phyloP scores from a whole-genome alignment of 257 asterid species.

The Primulina eburnea region DNA sequence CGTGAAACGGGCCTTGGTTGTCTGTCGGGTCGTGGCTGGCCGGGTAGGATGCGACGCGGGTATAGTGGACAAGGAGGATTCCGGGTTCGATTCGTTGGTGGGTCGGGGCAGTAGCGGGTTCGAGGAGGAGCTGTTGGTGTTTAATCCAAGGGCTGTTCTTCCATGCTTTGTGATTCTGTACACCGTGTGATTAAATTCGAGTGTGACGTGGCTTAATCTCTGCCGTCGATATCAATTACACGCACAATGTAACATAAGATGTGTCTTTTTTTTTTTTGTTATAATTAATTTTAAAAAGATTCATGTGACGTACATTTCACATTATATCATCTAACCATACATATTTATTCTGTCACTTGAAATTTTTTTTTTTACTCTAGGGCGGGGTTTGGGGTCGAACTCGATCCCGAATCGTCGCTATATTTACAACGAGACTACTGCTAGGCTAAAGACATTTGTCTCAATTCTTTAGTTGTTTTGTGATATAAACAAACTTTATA shows the following conservation, averaged over 20 bases:
- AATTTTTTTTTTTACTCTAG: no score
- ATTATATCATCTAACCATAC: no score
- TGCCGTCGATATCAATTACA: background rate
- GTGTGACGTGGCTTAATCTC: background rate
- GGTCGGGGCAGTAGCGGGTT: slow-evolving; percentile 47
- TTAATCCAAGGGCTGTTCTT: slow-evolving; percentile 82
- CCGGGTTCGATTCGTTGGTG: slow-evolving; percentile 64
- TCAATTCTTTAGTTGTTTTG: no score
- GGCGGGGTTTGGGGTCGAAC: no score
- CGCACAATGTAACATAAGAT: background rate
- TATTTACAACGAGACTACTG: no score
- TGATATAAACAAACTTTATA: no score
- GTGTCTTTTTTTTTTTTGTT: no score
- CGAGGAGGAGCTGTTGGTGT: slow-evolving; percentile 73
- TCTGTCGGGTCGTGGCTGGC: slow-evolving; percentile 88
- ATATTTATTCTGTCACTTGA: no score
- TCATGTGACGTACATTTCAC: no score
- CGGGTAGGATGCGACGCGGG: slow-evolving; percentile 59
- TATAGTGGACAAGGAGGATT: slow-evolving; percentile 39
- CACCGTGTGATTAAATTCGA: slow-evolving; percentile 32
- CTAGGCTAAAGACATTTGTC: no score
- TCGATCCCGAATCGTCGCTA: no score
- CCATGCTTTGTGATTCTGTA: slow-evolving; percentile 91
- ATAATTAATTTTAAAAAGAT: no score
- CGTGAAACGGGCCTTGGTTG: slow-evolving; percentile 65